Base-by-base conservation (phyloP, 1,284 basidiomycete genomes). In the Moniliella sp. region DNA sequence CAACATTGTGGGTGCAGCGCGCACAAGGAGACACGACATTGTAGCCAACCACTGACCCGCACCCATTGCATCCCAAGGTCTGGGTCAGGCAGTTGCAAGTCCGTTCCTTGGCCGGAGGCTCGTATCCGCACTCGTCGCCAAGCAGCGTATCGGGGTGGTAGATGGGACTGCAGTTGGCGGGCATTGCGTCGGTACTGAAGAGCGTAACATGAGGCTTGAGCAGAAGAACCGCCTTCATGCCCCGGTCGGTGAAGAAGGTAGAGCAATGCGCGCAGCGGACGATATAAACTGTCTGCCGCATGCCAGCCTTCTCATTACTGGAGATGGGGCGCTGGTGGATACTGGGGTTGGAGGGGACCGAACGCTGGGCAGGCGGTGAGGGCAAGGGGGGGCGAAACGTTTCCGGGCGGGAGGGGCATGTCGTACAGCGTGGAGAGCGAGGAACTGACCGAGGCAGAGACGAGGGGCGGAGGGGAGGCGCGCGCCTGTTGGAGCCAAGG, bases 181-280 rank as follows among this genome's bases (percentile, higher is more conserved):
- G 80, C 25, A 76, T 65, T 10, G 77, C 76, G 54, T 83, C 80
- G 30, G 77, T 78, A 10, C 76, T 79, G 60, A 73, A 84, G 28
- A 83, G 70, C 13, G 78, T 72, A 41, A 83, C 75, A 40, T 75
- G 74, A 3, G 79, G 79, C 42, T 74, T 72, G 39, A 83, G 68
- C 17, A 83, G 67, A 10, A 83, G 67, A 25, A 82, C 78, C 27
- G 78, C 79, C 67, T 77, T 77, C 78, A 82, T 81, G 31, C 74
- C 78, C 12, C 79, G 69, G 57, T 82, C 79, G 12, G 76, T 76
- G 29, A 81, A 61, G 55, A 82, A 81, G 28, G 66, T 69, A 19
- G 67, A 66, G 55, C 78, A 82, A 12, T 70, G 67, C 43, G 67
- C 72, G 62, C 79, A 82, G 55, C 78, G 74, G 34, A 82, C 62